Evolutionary conservation across 257 asterid genomes (phyloP).

Genomic region (Craterostigma plantagineum): DNA sequence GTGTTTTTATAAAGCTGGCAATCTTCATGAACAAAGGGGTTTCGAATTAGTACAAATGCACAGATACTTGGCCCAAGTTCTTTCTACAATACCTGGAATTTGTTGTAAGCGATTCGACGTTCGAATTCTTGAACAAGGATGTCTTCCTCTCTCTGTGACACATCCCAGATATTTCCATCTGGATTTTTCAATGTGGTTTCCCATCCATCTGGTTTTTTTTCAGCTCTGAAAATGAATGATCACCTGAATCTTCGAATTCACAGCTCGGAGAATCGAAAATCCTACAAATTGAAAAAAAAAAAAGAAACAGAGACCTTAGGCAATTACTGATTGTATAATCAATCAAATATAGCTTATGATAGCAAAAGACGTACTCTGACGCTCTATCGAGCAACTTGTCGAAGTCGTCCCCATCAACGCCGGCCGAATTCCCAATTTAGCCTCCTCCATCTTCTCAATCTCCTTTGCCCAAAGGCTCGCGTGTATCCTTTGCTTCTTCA

Average conservation of each 20-base stretch:
- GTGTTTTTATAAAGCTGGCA: constrained; percentile 79
- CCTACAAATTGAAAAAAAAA: constrained; percentile 18
- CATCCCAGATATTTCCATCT: constrained; percentile 82
- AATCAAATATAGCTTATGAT: constrained; percentile 4
- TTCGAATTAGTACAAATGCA: constrained; percentile 1
- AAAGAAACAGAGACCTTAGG: no score
- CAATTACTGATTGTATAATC: no score
- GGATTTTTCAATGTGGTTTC: constrained; percentile 52
- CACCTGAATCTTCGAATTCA: constrained; percentile 29
- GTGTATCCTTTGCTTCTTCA: constrained; percentile 78
- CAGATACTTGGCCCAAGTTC: no score
- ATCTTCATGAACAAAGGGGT: constrained; percentile 31
- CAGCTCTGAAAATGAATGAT: constrained; percentile 28
- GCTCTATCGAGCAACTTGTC: constrained; percentile 71
- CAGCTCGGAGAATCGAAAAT: constrained; percentile 55
- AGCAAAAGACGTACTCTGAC: constrained; percentile 39
- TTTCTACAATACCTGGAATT: constrained; percentile 63
- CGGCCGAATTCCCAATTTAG: constrained; percentile 36
- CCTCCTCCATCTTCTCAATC: constrained; percentile 88
- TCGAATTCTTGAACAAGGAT: constrained; percentile 90
- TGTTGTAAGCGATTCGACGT: constrained; percentile 81
- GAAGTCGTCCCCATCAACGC: constrained; percentile 39
- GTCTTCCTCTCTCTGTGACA: constrained; percentile 91
- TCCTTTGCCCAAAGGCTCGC: constrained; percentile 86
- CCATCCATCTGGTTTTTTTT: constrained; percentile 93